A percentile compares a stretch with the other conserved stretches of the same genome.
Conservation (phyloP, 1,139 yeast species). For the Saccharomycopsis crataegensis region DNA sequence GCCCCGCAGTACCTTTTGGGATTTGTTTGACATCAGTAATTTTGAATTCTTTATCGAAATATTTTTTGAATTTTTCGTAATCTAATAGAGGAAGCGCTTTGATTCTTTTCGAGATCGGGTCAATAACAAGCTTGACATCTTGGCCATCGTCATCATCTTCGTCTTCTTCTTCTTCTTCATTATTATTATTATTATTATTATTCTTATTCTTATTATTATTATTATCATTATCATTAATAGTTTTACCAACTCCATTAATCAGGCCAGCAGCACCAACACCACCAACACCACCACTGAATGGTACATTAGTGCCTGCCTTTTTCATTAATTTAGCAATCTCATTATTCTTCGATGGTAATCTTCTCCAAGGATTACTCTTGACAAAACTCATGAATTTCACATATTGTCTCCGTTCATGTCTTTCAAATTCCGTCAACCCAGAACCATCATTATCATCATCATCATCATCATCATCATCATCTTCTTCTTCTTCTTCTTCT, state of each 20-base stretch:
- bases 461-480: not conserved
- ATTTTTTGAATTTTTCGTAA: slow-evolving; percentile 3
- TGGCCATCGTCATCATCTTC: not conserved
- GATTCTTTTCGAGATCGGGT: slow-evolving; percentile 3
- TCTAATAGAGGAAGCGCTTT: slow-evolving; percentile 2
- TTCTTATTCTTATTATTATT: too few species aligned
- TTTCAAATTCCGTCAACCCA: not conserved
- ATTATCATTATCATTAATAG: too few species aligned
- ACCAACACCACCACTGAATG: not conserved
- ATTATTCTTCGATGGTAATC: not conserved
- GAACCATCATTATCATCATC: not conserved
- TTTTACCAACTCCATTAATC: too few species aligned
- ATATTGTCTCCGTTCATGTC: not conserved
- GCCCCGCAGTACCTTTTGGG: slow-evolving; percentile 37
- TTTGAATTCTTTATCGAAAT: slow-evolving; percentile 23
- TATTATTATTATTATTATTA: too few species aligned
- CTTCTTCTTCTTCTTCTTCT: not conserved
- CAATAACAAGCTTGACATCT: not conserved
- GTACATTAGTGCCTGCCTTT: too few species aligned
- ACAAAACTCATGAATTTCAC: too few species aligned
- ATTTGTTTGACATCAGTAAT: slow-evolving; percentile 34
- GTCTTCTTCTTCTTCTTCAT: not conserved
- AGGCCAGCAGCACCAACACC: not conserved
- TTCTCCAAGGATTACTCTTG: too few species aligned
- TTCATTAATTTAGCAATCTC: not conserved